Percentiles rank a stretch among this genome's conserved stretches.
Conservation (phyloP, 345 rosid genomes). For the Eucalyptus urophylla region DNA sequence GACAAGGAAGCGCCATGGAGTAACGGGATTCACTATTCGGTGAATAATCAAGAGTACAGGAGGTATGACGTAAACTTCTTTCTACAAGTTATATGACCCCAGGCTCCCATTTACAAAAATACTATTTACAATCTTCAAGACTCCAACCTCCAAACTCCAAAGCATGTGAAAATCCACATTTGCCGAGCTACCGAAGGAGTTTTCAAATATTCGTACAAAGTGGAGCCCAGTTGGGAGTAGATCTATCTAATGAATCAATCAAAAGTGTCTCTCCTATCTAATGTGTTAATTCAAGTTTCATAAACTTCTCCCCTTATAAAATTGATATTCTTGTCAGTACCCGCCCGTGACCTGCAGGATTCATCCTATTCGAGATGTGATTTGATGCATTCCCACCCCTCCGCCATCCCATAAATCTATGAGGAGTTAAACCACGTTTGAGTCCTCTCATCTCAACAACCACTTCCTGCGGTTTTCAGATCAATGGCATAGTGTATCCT, state of each 20-base stretch:
- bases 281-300: not conserved
- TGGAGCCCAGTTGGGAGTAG: not conserved
- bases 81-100: not conserved
- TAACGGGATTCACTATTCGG: not conserved
- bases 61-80: not conserved
- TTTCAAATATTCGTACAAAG: not conserved
- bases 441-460: not conserved
- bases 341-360: not conserved
- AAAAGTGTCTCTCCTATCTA: not conserved
- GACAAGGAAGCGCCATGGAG: not conserved
- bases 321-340: not conserved
- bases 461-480: not conserved
- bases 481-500: not conserved
- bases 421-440: rapidly evolving
- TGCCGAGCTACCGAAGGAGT: not conserved
- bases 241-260: not conserved
- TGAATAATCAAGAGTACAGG: not conserved
- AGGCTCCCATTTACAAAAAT: not conserved
- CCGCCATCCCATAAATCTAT: not conserved
- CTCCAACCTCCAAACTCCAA: not conserved
- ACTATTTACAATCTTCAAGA: not conserved
- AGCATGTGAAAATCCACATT: not conserved
- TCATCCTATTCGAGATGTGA: not conserved
- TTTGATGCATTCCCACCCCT: not conserved
- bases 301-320: not conserved